Conservation (phyloP, 768 basidiomycete genomes). For the Termitomyces sp. region DNA sequence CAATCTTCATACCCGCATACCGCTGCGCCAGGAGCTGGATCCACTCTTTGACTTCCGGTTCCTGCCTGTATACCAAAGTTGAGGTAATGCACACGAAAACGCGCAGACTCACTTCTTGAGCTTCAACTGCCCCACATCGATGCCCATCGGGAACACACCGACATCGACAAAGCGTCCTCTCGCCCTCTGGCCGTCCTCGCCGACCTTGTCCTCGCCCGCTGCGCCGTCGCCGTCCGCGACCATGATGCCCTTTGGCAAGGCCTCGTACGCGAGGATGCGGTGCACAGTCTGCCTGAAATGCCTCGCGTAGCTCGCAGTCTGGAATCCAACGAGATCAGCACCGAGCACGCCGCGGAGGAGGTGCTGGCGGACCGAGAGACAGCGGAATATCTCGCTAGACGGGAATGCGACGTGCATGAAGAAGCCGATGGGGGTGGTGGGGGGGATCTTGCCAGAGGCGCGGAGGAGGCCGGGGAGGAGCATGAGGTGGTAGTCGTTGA, state of each 20-base stretch:
- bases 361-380: constrained; percentile 73
- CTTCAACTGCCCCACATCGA: constrained; percentile 69
- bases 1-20: constrained; percentile 81
- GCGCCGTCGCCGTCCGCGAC: constrained; percentile 36
- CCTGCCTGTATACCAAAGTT: constrained; percentile 37
- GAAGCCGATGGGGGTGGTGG: constrained; percentile 76
- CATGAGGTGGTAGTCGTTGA: constrained; percentile 97
- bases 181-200: constrained; percentile 22
- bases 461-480: constrained; percentile 87
- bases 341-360: constrained; percentile 87
- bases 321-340: constrained; percentile 92
- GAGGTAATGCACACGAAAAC: too few species aligned
- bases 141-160: constrained; percentile 88
- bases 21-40: constrained; percentile 74
- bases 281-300: constrained; percentile 86
- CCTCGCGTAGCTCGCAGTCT: constrained; percentile 78
- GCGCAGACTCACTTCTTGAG: constrained; percentile 49
- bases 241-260: constrained; percentile 81
- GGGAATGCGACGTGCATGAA: constrained; percentile 98
- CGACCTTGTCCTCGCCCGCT: constrained; percentile 14
- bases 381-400: constrained; percentile 92
- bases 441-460: constrained; percentile 49
- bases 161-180: constrained; percentile 75
- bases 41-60: constrained; percentile 83
- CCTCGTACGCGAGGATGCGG: constrained; percentile 76